Evolutionary conservation across 2,329 filamentous ascomycete genomes (phyloP), one percentile per base, ranked within the genome.

Genomic region (Trichoderma asperellum): DNA sequence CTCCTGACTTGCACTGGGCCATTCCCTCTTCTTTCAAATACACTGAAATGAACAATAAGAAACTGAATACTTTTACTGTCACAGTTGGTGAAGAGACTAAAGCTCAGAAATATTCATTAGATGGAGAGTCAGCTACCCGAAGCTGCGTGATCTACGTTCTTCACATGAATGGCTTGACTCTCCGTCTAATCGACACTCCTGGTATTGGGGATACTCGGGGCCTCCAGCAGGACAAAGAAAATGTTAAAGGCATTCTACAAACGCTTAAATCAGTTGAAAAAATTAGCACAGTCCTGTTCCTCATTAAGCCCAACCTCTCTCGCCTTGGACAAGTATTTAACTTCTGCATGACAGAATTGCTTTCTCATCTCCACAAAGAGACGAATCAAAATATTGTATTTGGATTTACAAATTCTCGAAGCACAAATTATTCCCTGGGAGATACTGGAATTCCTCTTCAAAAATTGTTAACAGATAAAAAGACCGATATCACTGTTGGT

Each of bases 1-100:
- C 53, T 2, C 35, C 11, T 1, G 40, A 49, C 2, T 58, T 74
- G 0, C 49, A 61, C n/a, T 72, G 61, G 2, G 52, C 57, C 2
- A 69, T 74, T n/a, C 73, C 73, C 0, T 74, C 65, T 2, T 69
- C 66, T 0, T 74, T 74, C n/a, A 52, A 43, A 4, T 47, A 57
- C 37, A 58, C 16, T 2, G 35, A 58, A 34, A 34, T n/a, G 3
- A 55, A 16, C 18, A 55, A 55, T 2, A 18, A 18, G 5, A 55
- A 27, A 10, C 16, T 29, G 14, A 24, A 55, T 14, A 55, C 52
- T 4, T 55, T 55, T 29, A 55, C 24, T 18, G 52, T 55, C 24
- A 29, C 5, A 2, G 14, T 55, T 29, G 52, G 52, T 2, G 16
- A 27, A 55, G 24, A 55, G 14, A 55, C 52, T 10, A 58, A 7